Base-by-base conservation (phyloP, 106 monocot genomes). In the Allium sativum region DNA sequence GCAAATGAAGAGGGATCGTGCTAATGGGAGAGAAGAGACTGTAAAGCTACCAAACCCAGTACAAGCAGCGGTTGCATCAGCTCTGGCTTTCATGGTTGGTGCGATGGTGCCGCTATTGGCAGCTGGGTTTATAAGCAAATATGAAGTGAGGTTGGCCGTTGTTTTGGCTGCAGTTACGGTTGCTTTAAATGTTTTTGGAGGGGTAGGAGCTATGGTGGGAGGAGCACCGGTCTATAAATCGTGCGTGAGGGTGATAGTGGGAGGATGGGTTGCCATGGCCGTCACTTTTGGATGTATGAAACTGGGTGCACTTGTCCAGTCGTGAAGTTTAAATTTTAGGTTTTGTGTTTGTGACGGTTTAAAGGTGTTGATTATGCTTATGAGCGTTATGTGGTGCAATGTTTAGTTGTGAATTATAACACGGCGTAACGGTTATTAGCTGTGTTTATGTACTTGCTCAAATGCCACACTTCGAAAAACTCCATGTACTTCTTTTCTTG, bases 201-300 rank as follows among this genome's bases (percentile, higher is more conserved):
- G 18, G 17, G 46, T 68, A 14, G 82, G 82, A 20, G 82, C 82
- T 0, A 54, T 54, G 66, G 45, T 82, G 4, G 82, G 82, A 2
- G 48, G 74, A 11, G 74, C 71, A 7, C 74, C 70, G 19, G 58
- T 71, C 42, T 52, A 42, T 41, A 70, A 56, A 48, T 70, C 77
- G 8, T 42, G 43, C 7, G 50, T 21, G 47, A 77, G 82, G 73
- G 82, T 82, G 47, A 12, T 82, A 31, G 53, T 71, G 7, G 82
- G 82, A 0, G 82, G 82, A 3, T 82, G 82, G 82, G 6, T 65
- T 31, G 82, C 82, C 63, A 82, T 82, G 82, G 67, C 53, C n/a
- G 70, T 71, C 7, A 82, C 82, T n/a, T 82, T 71, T 56, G 74
- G 74, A 9, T 6, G 74, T 20, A 66, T 82, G 77, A 82, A 71